Percentiles rank a stretch among this genome's conserved stretches.
These are phyloP conservation scores for Trichophyton benhamiae DNA, from an alignment of 2,329 filamentous ascomycete genomes.

Conservation along the genomic window DNA sequence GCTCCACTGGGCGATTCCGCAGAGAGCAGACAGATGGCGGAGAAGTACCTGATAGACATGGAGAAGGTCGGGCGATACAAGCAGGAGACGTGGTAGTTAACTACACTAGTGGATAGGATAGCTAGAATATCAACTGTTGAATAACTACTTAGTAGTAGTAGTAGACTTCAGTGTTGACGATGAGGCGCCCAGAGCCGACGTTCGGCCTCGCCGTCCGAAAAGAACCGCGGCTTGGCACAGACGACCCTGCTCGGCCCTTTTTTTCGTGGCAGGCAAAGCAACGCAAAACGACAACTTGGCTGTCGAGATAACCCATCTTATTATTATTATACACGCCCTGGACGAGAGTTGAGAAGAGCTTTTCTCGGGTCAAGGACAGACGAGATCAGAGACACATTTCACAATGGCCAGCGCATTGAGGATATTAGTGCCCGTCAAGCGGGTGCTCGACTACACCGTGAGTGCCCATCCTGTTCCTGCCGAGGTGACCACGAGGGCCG, in stretches of 20 bases:
- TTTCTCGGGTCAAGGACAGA: not conserved
- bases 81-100: slow-evolving; percentile 54
- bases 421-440: slow-evolving; percentile 69
- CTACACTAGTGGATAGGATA: not conserved
- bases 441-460: slow-evolving; percentile 58
- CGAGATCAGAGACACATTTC: not conserved
- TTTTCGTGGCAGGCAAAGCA: too few species aligned
- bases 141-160: too few species aligned
- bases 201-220: slow-evolving; percentile 2
- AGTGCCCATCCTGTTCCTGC: not conserved
- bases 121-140: not conserved
- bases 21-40: slow-evolving; percentile 38
- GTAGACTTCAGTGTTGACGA: not conserved
- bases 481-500: not conserved
- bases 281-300: too few species aligned
- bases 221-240: slow-evolving; percentile 4
- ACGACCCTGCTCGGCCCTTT: too few species aligned
- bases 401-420: slow-evolving; percentile 43
- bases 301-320: too few species aligned
- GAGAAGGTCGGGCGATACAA: slow-evolving; percentile 52
- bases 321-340: not conserved
- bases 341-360: not conserved
- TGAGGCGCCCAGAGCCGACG: not conserved
- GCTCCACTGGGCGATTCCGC: slow-evolving; percentile 28
- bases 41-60: slow-evolving; percentile 44